Percentiles rank a stretch among this genome's conserved stretches.
Conservation (phyloP, 2,329 filamentous ascomycete species). For the Calonectria honghensis region DNA sequence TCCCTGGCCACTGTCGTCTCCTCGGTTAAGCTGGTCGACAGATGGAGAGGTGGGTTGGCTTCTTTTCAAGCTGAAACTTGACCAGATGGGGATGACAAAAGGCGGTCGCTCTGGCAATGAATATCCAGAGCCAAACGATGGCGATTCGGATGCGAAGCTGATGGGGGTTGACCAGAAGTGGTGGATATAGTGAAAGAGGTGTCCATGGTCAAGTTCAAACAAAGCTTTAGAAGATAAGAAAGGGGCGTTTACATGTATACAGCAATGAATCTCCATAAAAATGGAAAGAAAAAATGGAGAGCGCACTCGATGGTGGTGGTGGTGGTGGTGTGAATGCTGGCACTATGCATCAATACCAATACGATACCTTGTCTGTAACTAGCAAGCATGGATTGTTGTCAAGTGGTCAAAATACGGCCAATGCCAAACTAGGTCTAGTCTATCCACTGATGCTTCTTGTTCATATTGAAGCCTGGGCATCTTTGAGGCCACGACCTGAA, state of each 20-base stretch:
- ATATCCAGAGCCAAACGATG: conserved; percentile 46
- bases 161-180: background rate
- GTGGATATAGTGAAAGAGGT: background rate
- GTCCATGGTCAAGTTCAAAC: background rate
- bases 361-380: background rate
- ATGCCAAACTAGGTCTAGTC: background rate
- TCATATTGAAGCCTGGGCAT: background rate
- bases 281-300: too few relatives aligned
- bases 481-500: background rate
- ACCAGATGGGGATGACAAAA: background rate
- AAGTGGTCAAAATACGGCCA: background rate
- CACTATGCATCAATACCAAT: background rate
- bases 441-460: background rate
- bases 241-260: background rate
- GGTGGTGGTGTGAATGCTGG: too few relatives aligned
- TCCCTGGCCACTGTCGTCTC: conserved; percentile 62
- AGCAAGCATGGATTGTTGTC: background rate
- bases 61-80: background rate
- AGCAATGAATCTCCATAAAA: too few relatives aligned
- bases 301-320: too few relatives aligned
- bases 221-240: background rate
- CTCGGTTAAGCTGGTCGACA: conserved; percentile 60
- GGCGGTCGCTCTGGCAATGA: background rate
- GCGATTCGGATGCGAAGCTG: background rate
- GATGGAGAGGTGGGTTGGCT: conserved; percentile 57